Percentiles rank a stretch among this genome's conserved stretches.
Evolutionary conservation across 208 protist species (phyloP).

Genomic region (Trichomonas tenax): DNA sequence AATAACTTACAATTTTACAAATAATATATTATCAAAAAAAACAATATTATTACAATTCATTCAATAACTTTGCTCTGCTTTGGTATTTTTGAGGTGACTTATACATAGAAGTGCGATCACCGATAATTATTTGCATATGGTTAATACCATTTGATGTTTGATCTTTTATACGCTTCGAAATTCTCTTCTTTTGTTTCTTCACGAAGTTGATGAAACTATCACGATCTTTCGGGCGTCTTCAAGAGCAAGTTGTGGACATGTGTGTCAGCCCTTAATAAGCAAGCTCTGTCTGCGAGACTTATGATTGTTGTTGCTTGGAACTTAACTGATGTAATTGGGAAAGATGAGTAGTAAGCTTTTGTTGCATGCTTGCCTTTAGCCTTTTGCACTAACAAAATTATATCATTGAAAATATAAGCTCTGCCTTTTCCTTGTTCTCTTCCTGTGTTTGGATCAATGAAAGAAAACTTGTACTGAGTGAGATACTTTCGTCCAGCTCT

Average conservation of each 20-base stretch:
- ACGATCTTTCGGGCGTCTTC: neutral
- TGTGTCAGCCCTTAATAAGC: neutral
- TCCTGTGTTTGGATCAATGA: neutral
- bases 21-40: too few relatives aligned
- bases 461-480: too few relatives aligned
- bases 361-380: neutral
- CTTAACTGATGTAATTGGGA: neutral
- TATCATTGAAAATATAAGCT: neutral
- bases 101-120: neutral
- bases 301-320: neutral
- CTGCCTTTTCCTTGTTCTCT: neutral
- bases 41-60: too few relatives aligned
- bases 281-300: neutral
- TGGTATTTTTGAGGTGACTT: neutral
- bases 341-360: neutral
- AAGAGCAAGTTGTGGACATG: neutral
- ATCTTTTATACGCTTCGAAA: neutral
- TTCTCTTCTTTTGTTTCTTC: neutral
- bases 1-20: too few relatives aligned
- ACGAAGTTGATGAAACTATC: neutral
- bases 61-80: neutral
- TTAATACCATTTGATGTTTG: neutral
- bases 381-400: neutral
- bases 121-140: neutral
- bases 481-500: neutral